Conservation (phyloP, 2,329 filamentous ascomycete genomes). For the Calonectria pteridis region DNA sequence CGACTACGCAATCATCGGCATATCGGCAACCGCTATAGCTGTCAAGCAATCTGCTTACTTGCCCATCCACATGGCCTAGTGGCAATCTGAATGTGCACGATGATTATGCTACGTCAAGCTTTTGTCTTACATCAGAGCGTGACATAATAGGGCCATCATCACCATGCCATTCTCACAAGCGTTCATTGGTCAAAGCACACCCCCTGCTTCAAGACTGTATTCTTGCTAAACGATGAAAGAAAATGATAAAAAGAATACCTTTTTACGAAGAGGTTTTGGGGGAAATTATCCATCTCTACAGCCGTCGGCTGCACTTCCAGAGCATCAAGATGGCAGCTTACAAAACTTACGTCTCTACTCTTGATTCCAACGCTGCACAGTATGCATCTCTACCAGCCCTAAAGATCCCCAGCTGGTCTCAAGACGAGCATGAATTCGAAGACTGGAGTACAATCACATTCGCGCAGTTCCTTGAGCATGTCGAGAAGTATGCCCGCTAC, state of each 20-base stretch:
- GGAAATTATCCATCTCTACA: background rate
- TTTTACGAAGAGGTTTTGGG: background rate
- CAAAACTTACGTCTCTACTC: background rate
- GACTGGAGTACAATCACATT: conserved; percentile 30
- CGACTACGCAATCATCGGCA: background rate
- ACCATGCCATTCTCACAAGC: background rate
- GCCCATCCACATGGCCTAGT: background rate
- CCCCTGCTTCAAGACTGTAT: background rate
- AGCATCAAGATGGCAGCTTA: background rate
- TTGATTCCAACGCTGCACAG: background rate
- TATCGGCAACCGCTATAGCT: background rate
- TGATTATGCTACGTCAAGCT: conserved; percentile 5
- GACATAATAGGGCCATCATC: background rate
- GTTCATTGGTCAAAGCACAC: background rate
- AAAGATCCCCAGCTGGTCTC: conserved; percentile 17
- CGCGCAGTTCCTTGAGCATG: conserved; percentile 22
- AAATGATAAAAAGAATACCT: background rate
- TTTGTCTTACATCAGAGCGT: background rate
- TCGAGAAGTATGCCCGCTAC: conserved; percentile 24
- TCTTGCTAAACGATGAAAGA: background rate
- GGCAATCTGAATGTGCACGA: no score
- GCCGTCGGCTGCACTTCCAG: background rate
- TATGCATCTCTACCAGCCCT: conserved; percentile 24
- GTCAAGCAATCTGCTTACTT: background rate
- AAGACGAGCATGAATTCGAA: background rate